These are phyloP conservation scores for Penicillium fuscoglaucum DNA, from an alignment of 2,329 filamentous ascomycete genomes.

Conservation along the genomic window DNA sequence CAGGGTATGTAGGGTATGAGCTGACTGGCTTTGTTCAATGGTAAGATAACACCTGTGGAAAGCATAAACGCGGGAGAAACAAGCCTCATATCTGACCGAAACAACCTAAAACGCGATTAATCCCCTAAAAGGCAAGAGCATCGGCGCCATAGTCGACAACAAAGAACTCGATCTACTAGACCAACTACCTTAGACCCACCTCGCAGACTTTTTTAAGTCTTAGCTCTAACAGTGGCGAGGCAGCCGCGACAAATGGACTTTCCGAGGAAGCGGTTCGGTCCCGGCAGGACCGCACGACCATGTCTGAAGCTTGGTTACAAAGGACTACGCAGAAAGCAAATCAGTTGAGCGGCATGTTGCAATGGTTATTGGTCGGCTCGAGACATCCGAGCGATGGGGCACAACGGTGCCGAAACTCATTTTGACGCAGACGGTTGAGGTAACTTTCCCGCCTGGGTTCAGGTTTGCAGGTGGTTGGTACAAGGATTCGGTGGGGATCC, in stretches of 20 bases:
- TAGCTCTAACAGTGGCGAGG: constrained; percentile 42
- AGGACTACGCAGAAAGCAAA: constrained; percentile 26
- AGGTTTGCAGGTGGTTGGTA: constrained; percentile 26
- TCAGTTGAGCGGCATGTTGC: constrained; percentile 35
- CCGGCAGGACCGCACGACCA: constrained; percentile 37
- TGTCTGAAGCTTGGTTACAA: constrained; percentile 37
- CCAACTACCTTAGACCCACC: constrained; percentile 27
- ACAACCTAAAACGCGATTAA: background rate
- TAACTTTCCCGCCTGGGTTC: constrained; percentile 44
- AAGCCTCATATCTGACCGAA: background rate
- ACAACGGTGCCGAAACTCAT: constrained; percentile 37
- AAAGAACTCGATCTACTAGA: constrained; percentile 29
- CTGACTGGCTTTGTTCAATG: constrained; percentile 39
- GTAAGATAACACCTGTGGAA: constrained; percentile 23
- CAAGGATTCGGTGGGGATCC: constrained; percentile 36
- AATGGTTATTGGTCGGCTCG: constrained; percentile 36
- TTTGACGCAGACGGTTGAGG: constrained; percentile 40
- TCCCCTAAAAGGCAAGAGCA: constrained; percentile 23
- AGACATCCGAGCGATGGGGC: constrained; percentile 31
- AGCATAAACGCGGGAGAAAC: background rate
- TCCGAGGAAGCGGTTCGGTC: constrained; percentile 24
- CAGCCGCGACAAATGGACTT: constrained; percentile 23
- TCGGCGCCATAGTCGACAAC: constrained; percentile 39
- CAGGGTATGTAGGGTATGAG: constrained; percentile 34
- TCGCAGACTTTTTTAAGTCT: constrained; percentile 37